Conservation (phyloP, 345 rosid genomes). For the Eucalyptus marginata region DNA sequence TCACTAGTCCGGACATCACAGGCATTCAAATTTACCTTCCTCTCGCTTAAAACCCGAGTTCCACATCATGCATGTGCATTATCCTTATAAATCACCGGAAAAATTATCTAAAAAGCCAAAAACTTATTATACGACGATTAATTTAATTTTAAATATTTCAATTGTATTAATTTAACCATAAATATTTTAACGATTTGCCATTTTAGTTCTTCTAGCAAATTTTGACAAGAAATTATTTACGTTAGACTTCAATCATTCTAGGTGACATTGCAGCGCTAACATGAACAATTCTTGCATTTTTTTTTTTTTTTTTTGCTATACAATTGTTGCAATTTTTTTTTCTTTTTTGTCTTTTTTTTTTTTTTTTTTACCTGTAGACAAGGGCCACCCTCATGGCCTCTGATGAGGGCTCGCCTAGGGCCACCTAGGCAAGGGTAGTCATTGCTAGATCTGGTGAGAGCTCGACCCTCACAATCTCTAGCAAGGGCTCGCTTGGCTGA, state of each 20-base stretch:
- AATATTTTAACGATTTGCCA: neutral
- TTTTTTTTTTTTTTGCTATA: no score
- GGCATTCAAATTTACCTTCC: neutral
- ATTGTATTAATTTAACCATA: neutral
- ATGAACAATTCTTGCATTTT: neutral
- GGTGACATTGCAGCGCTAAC: fast-evolving
- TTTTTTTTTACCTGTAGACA: no score
- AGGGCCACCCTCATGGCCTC: no score
- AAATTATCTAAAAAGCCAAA: fast-evolving
- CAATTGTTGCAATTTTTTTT: no score
- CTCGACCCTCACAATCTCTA: no score
- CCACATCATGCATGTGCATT: neutral
- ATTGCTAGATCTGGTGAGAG: no score
- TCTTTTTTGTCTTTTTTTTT: no score
- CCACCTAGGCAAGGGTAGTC: no score
- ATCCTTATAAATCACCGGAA: neutral
- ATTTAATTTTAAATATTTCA: neutral
- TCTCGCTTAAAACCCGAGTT: neutral
- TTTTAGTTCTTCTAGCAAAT: fast-evolving
- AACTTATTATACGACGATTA: fast-evolving
- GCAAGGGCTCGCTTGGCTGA: no score
- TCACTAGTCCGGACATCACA: neutral
- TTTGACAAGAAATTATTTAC: fast-evolving
- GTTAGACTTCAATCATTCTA: neutral
- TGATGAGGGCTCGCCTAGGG: no score